Conservation (phyloP, 345 rosid species). For the Aquilaria malaccensis region DNA sequence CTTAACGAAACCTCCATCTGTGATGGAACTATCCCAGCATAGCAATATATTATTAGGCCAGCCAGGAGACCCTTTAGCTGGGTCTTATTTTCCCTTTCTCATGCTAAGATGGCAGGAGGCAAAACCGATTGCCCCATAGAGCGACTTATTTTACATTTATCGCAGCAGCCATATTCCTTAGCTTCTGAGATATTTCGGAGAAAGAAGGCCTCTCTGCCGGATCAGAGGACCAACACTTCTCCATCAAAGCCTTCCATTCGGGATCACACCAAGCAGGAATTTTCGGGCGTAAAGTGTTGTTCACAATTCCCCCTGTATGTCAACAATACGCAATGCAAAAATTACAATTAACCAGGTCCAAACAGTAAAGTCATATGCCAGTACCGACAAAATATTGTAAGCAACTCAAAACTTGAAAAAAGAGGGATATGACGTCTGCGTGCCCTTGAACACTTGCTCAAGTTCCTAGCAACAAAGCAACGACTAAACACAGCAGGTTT, state of each 20-base stretch:
- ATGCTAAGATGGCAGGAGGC: conserved; percentile 10
- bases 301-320: conserved; percentile 86
- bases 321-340: neutral
- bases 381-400: no score
- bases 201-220: conserved; percentile 91
- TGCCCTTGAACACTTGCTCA: no score
- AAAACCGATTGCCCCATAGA: conserved; percentile 8
- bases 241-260: conserved; percentile 93
- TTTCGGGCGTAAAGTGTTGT: conserved; percentile 83
- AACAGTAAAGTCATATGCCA: neutral
- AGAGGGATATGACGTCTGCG: no score
- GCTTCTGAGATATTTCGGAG: conserved; percentile 80
- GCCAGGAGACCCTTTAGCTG: conserved; percentile 13
- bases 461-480: no score
- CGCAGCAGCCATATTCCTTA: conserved; percentile 95
- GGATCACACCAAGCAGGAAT: conserved; percentile 98
- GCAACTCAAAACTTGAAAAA: no score
- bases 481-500: no score
- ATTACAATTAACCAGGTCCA: conserved; percentile 1
- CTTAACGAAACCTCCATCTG: conserved; percentile 8
- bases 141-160: conserved; percentile 62
- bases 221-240: conserved; percentile 84
- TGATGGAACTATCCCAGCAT: conserved; percentile 17
- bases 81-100: conserved; percentile 16
- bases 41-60: conserved; percentile 25